Conservation (phyloP, 2,329 filamentous ascomycete genomes). For the Trichoderma koningii region DNA sequence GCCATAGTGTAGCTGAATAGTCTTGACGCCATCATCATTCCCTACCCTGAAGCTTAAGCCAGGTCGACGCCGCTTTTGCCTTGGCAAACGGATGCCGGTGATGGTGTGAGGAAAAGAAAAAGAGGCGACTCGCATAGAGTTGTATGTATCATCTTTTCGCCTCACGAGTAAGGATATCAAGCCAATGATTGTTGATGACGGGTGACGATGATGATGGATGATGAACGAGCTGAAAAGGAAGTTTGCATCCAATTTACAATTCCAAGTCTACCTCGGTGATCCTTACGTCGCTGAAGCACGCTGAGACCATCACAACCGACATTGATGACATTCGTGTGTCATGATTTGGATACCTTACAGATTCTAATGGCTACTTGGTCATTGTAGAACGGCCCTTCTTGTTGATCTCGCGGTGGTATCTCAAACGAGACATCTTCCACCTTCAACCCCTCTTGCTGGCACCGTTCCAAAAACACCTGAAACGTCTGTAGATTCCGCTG, state of each 20-base stretch:
- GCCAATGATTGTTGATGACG: not conserved
- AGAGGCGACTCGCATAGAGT: not conserved
- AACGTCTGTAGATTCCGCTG: conserved; percentile 72
- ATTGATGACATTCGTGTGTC: not conserved
- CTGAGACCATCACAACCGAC: too few relatives aligned
- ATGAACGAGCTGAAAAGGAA: not conserved
- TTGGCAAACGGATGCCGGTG: not conserved
- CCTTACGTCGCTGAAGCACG: not conserved
- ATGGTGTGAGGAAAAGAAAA: too few relatives aligned
- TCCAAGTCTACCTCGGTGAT: not conserved
- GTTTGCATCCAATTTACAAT: not conserved
- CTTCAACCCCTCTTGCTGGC: conserved; percentile 50
- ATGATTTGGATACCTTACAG: conserved; percentile 37
- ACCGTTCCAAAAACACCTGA: conserved; percentile 61
- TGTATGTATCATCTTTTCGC: not conserved
- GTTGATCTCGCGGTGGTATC: conserved; percentile 43
- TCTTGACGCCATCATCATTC: conserved; percentile 9
- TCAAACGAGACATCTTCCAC: conserved; percentile 49
- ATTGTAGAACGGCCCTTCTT: conserved; percentile 66
- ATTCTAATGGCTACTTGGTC: conserved; percentile 62
- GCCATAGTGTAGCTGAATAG: not conserved
- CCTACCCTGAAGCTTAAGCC: conserved; percentile 17
- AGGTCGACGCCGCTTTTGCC: not conserved
- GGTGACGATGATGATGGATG: too few relatives aligned
- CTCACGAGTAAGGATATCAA: not conserved